Base-by-base conservation (phyloP, 108 stramenopile genomes). In the Cyclotella cryptica region DNA sequence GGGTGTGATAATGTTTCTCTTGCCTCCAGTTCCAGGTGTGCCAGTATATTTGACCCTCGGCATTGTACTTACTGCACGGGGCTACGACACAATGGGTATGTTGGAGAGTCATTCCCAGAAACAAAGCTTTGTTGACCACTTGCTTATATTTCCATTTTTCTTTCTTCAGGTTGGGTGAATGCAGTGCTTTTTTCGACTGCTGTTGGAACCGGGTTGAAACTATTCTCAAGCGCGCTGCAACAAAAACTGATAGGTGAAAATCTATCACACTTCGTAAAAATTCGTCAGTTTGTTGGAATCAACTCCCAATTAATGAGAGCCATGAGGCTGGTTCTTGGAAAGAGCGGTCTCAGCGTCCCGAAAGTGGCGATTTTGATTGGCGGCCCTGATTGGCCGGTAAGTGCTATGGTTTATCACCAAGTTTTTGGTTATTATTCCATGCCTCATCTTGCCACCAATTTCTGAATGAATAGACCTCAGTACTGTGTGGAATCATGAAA, bases 21-120 rank as follows among this genome's bases (percentile, higher is more conserved):
- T 89, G 18, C 90, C 90, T 35, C 88, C 88, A 14, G 87, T 91
- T 21, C 90, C 90, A 27, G 88, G 88, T 13, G 85, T 86, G 19
- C 90, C 90, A 24, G 83, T 91, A 29, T 91, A 91, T 69, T 62
- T 89, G 69, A 77, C 85, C 18, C 79, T 85, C 29, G 90, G 90
- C 17, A 86, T 91, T 72, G 82, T 91, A 4, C 66, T 89, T 51
- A 51, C 83, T 0, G 79, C 79, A 3, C 71, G 61, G 19, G 90
- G 87, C 24, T 51, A 85, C 47, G 67, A 79, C 1, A 49, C 62
- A 10, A 49, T 88, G 17, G 79, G 76, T 77, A 69, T 24, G 47
- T 58, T n/a, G n/a, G n/a, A 22, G 2, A 53, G 12, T 14, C 11
- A 57, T 24, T 12, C n/a, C 4, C 5, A 19, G n/a, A n/a, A n/a